A percentile compares a stretch with the other conserved stretches of the same genome.
phyloP scores from a whole-genome alignment of 257 asterid genomes.

The Solanum megistacrolobum region DNA sequence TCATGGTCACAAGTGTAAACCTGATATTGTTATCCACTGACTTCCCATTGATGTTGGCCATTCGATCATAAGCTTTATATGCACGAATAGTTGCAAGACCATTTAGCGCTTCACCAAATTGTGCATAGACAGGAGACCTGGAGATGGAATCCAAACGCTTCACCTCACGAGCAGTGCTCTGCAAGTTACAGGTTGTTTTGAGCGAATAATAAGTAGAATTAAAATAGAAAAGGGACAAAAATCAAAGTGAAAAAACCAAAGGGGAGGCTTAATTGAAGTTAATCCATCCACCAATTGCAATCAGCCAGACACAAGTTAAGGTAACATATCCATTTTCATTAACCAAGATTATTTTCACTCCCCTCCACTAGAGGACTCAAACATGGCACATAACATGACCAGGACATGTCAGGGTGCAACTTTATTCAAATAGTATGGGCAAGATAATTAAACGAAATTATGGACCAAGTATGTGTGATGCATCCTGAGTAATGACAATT shows the following conservation, averaged over 20 bases:
- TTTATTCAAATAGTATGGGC: not conserved
- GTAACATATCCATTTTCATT: not conserved
- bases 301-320: not conserved
- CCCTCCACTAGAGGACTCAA: not conserved
- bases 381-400: not conserved
- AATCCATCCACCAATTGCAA: not conserved
- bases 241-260: not conserved
- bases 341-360: not conserved
- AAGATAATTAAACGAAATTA: not conserved
- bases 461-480: not conserved
- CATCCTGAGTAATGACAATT: not conserved
- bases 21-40: constrained; percentile 87
- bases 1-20: constrained; percentile 79
- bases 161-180: constrained; percentile 98
- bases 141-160: constrained; percentile 85
- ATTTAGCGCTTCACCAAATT: constrained; percentile 90
- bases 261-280: not conserved
- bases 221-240: not conserved
- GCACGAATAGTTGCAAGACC: constrained; percentile 92
- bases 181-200: constrained; percentile 14
- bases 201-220: not conserved
- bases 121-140: constrained; percentile 98
- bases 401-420: not conserved
- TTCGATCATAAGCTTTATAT: constrained; percentile 88
- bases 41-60: constrained; percentile 76